These are phyloP conservation scores for Candida andamanensis DNA, from an alignment of 805 yeast genomes.

Conservation along the genomic window DNA sequence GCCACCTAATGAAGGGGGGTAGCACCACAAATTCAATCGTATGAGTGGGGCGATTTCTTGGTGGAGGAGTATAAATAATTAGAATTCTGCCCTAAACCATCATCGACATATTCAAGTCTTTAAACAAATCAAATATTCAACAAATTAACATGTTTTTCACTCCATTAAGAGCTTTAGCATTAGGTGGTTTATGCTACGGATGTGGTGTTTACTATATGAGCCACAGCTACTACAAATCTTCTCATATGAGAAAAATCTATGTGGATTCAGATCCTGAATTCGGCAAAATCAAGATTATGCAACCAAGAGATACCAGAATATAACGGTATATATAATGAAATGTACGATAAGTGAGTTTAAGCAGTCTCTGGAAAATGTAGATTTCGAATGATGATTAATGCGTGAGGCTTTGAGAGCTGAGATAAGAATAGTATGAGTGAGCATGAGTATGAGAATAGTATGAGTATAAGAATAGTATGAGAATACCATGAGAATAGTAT, in stretches of 20 bases:
- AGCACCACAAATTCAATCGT: neutral
- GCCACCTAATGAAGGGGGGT: no score
- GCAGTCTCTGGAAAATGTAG: no score
- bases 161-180: conserved; percentile 23
- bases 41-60: neutral
- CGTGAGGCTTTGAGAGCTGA: no score
- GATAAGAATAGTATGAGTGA: no score
- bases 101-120: neutral
- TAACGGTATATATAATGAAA: conserved; percentile 1
- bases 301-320: conserved; percentile 12
- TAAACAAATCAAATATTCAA: conserved; percentile 3
- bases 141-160: no score
- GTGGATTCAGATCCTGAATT: conserved; percentile 24
- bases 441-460: no score
- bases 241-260: conserved; percentile 25
- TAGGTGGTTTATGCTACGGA: conserved; percentile 30
- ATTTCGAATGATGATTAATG: no score
- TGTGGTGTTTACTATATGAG: conserved; percentile 30
- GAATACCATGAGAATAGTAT: no score
- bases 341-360: no score
- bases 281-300: conserved; percentile 21
- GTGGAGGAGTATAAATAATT: neutral
- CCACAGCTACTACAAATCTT: conserved; percentile 24
- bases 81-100: neutral
- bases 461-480: no score